Base-by-base conservation (phyloP, 805 yeast genomes). In the Lachancea thermotolerans region DNA sequence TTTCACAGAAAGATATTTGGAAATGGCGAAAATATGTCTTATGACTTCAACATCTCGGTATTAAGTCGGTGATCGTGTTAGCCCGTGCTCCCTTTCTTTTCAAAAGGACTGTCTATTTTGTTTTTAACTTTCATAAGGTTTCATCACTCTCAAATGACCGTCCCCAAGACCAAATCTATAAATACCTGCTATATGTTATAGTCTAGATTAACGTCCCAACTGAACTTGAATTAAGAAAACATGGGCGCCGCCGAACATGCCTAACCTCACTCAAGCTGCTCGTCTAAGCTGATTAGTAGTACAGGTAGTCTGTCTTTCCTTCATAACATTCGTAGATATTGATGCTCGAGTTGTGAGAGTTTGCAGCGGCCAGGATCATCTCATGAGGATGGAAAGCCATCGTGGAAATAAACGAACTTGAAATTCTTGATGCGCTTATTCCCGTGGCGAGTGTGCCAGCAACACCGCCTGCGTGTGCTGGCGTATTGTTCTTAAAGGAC, bases 351-450 rank as follows among this genome's bases (percentile, higher is more conserved):
- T 84, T 93, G 58, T 87, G 95, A 43, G 81, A 75, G 60, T 85
- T 85, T 54, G 83, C 82, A 1, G 88, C 85, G 1, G 96, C 97
- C 60, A 93, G 59, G 77, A 87, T 78, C 96, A 93, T 87, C 51
- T 91, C 72, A 60, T 93, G 99, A 2, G 99, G 99, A 62, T 93
- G 99, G 57, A 93, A 78, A 0, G 82, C 71, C 51, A 88, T 61
- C 2, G 81, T 71, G 2, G 88, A 79, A 36, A 90, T 71, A 52
- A 82, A 84, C 2, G 70, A 57, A 16, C 57, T 55, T 30, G 59
- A 49, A 51, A 65, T 39, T 50, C 69, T 37, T 56, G 57, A 50
- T 56, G 50, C 48, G 1, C 58, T 37, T n/a, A 62, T 60, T 40
- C 65, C 65, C 9, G 64, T 55, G 5, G 65, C 60, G 17, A 61